Evolutionary conservation across 1,139 yeast genomes (phyloP).

Genomic region (Nakaseomyces kungkrabaensis): DNA sequence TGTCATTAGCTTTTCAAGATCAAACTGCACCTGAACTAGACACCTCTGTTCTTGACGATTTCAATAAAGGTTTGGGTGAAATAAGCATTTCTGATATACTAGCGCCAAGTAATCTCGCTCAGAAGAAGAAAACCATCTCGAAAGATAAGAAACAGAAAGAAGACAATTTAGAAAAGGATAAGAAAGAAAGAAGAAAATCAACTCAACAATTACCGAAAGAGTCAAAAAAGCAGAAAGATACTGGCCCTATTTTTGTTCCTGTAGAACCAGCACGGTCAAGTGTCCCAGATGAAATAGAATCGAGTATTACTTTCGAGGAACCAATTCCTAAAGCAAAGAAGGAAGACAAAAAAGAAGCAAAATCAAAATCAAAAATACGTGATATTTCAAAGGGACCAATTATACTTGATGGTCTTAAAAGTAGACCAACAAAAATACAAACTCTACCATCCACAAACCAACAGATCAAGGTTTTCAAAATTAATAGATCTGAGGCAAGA

Average conservation of each 20-base stretch:
- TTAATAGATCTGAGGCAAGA: background rate
- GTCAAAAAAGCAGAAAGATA: background rate
- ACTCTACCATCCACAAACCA: background rate
- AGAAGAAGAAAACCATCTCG: constrained; percentile 13
- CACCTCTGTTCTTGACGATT: constrained; percentile 40
- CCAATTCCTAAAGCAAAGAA: background rate
- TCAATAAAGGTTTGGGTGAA: constrained; percentile 44
- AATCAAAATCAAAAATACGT: background rate
- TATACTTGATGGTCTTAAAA: background rate
- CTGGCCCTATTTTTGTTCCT: background rate
- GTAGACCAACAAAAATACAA: constrained; percentile 1
- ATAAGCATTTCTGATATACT: constrained; percentile 33
- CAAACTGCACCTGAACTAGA: constrained; percentile 19
- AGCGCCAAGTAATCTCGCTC: constrained; percentile 18
- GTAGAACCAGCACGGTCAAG: background rate
- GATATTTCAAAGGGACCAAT: background rate
- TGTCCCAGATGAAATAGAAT: background rate
- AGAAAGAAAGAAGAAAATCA: background rate
- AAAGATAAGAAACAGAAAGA: constrained; percentile 23
- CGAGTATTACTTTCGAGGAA: no score
- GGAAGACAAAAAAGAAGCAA: background rate
- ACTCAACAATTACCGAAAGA: background rate
- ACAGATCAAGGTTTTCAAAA: constrained; percentile 3
- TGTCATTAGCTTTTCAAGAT: constrained; percentile 49
- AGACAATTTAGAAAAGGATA: background rate